Evolutionary conservation across 331 rosid species (phyloP), one percentile per base, ranked within the genome.

Genomic region (Telfairia occidentalis): DNA sequence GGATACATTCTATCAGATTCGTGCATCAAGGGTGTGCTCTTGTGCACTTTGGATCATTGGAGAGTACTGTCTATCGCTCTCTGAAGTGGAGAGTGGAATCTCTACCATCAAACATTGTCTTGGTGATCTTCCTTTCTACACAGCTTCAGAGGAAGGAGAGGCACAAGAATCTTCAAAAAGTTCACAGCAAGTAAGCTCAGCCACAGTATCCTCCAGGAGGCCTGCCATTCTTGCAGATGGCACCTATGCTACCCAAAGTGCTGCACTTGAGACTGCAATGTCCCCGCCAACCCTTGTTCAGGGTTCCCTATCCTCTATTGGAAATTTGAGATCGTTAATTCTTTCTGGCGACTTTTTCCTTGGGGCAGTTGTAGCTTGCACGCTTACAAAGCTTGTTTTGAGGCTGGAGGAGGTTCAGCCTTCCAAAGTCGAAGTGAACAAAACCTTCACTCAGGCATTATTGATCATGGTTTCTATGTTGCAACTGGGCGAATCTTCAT

Each of bases 211-310:
- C 38, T 95, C 99, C 42, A 89, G 96, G 83, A 85, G 99, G 86
- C 99, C 99, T 2, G 97, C 96, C 0, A 79, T 95, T 76, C 97
- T 95, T 40, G 93, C 99, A 0, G 99, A 95, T 57, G 99, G 99
- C 61, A 95, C 99, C 73, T 95, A 95, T 87, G 99, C 99, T 53
- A 95, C 99, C 64, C 99, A 95, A 82, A 92, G 97, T 85, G 99
- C 99, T 67, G 94, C 96, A 4, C 77, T 92, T 53, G 99, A 95
- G 81, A 95, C 97, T 77, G 97, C 92, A 52, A 84, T 90, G 87
- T 90, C 96, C 2, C 97, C 96, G 0, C 97, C 97, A 23, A 89
- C 96, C 78, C 82, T 89, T 69, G 90, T 89, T 30, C 97, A 89
- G 35, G 99, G 99, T 16, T 87, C 96, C 0, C 73, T 92, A 77